Conservation (phyloP, 1,284 basidiomycete genomes). For the Rhodotorula sp. region DNA sequence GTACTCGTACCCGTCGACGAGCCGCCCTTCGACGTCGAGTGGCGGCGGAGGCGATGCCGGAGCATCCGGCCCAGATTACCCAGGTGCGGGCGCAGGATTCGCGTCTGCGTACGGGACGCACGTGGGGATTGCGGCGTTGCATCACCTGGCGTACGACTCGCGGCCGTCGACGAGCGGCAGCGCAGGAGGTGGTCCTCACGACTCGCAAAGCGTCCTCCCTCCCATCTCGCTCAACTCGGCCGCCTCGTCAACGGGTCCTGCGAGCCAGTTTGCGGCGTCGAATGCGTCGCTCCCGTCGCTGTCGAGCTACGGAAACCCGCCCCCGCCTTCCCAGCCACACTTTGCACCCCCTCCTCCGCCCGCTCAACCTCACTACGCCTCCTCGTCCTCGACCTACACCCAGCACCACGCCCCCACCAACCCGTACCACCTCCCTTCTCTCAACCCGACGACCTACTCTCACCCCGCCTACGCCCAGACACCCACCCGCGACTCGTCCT, state of each 20-base stretch:
- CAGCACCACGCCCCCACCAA: not conserved
- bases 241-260: too few relatives aligned
- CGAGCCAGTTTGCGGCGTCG: not conserved
- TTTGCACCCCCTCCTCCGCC: not conserved
- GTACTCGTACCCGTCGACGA: not conserved
- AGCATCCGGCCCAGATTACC: too few relatives aligned
- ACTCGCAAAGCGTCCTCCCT: not conserved
- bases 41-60: too few relatives aligned
- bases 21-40: not conserved
- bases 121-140: not conserved
- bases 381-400: not conserved
- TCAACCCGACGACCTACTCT: not conserved
- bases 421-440: not conserved
- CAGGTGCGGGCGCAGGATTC: too few relatives aligned
- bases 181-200: too few relatives aligned
- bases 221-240: not conserved
- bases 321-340: not conserved
- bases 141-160: not conserved
- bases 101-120: too few relatives aligned
- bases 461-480: constrained; percentile 1
- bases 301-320: not conserved
- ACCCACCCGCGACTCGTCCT: not conserved
- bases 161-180: not conserved
- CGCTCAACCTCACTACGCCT: not conserved
- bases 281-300: not conserved